These are phyloP conservation scores for Calonectria montana DNA, from an alignment of 2,329 filamentous ascomycete species.

Conservation along the genomic window DNA sequence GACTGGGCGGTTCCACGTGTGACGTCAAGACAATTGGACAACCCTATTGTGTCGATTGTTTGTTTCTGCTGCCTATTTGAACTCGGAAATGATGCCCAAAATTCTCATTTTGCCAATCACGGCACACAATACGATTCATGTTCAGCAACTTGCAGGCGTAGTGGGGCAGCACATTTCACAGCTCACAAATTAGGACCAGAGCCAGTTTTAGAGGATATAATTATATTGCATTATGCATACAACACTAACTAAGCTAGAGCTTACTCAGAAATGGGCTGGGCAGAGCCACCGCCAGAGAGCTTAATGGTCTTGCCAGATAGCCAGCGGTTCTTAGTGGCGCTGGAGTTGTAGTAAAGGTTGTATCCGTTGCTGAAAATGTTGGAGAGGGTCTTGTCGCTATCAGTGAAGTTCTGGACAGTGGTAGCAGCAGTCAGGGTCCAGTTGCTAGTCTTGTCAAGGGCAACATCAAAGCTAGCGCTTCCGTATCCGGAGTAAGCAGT, in stretches of 20 bases:
- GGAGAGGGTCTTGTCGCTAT: constrained; percentile 14
- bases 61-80: background rate
- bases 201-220: background rate
- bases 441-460: constrained; percentile 14
- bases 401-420: constrained; percentile 21
- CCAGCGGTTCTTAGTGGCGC: constrained; percentile 20
- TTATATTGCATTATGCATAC: background rate
- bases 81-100: no score
- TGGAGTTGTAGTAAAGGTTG: constrained; percentile 21
- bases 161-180: background rate
- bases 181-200: background rate
- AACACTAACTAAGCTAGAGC: constrained; percentile 1
- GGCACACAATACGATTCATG: background rate
- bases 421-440: constrained; percentile 18
- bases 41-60: background rate
- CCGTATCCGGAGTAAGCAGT: constrained; percentile 20
- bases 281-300: constrained; percentile 11
- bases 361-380: constrained; percentile 19
- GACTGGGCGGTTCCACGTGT: background rate
- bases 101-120: background rate
- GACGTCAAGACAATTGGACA: background rate
- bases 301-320: constrained; percentile 11
- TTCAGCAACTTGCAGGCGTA: no score
- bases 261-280: constrained; percentile 15
- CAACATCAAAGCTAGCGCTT: constrained; percentile 2